Evolutionary conservation across 805 yeast species (phyloP).

Genomic region (Myxozyma sirexii): DNA sequence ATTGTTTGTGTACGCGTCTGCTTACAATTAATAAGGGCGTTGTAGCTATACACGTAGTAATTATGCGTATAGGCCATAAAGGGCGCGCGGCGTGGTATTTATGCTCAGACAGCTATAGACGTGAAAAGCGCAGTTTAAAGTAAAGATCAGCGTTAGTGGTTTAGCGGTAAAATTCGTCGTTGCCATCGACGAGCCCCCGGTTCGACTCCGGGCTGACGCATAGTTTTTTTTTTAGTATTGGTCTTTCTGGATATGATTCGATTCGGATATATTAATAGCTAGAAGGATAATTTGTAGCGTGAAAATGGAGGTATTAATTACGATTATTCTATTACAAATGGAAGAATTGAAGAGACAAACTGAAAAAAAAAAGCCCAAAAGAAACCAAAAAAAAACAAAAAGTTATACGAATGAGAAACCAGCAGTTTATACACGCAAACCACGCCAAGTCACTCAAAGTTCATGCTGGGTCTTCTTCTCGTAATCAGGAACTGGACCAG

Average conservation of each 20-base stretch:
- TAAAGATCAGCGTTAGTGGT: slow-evolving; percentile 50
- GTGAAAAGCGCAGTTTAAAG: not conserved
- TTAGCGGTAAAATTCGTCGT: slow-evolving; percentile 61
- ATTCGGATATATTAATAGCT: too few relatives aligned
- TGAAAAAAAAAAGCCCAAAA: too few relatives aligned
- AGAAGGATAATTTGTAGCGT: too few relatives aligned
- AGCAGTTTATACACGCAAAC: too few relatives aligned
- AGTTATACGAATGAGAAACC: not conserved
- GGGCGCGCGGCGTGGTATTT: not conserved
- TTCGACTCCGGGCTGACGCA: slow-evolving; percentile 64
- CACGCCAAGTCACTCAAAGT: too few relatives aligned
- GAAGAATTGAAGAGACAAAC: too few relatives aligned
- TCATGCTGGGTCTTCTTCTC: too few relatives aligned
- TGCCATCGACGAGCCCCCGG: slow-evolving; percentile 64
- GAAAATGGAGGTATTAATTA: too few relatives aligned
- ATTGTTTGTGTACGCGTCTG: not conserved
- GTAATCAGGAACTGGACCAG: not conserved
- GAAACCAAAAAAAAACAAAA: not conserved
- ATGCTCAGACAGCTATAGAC: not conserved
- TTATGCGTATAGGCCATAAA: not conserved
- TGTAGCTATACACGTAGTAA: not conserved
- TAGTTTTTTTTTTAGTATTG: slow-evolving; percentile 39
- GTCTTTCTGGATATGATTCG: not conserved
- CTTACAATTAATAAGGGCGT: not conserved
- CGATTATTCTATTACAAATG: too few relatives aligned